A percentile compares a stretch with the other conserved stretches of the same genome.
These are phyloP conservation scores for Mucor saturninus DNA, from an alignment of 371 early-diverging fungal genomes.

Conservation along the genomic window DNA sequence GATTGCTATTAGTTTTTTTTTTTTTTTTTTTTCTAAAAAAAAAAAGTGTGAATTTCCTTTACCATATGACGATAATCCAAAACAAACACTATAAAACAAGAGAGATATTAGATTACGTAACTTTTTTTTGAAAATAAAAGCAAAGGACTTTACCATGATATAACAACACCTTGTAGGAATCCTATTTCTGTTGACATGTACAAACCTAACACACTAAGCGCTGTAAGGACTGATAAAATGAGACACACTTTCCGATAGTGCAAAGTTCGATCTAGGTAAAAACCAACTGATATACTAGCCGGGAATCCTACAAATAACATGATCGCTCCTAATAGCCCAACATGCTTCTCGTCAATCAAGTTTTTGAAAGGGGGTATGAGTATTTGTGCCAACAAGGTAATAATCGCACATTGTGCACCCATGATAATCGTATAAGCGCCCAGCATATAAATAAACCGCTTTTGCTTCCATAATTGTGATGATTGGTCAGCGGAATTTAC, in stretches of 20 bases:
- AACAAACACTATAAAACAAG: slow-evolving; percentile 31
- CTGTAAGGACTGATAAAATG: slow-evolving; percentile 29
- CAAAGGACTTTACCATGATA: slow-evolving; percentile 2
- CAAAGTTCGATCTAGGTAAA: slow-evolving; percentile 48
- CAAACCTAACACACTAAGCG: slow-evolving; percentile 34
- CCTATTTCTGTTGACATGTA: slow-evolving; percentile 32
- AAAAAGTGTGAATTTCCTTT: slow-evolving; percentile 1
- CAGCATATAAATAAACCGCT: slow-evolving; percentile 38
- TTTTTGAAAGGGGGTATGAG: slow-evolving; percentile 47
- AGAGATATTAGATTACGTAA: slow-evolving; percentile 24
- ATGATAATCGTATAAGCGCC: slow-evolving; percentile 48
- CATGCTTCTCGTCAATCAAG: slow-evolving; percentile 35
- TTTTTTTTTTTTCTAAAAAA: background rate
- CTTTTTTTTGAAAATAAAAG: slow-evolving; percentile 12
- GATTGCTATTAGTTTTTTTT: background rate
- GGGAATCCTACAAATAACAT: slow-evolving; percentile 51
- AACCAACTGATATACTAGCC: slow-evolving; percentile 47
- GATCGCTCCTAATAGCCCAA: slow-evolving; percentile 48
- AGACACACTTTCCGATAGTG: slow-evolving; percentile 41
- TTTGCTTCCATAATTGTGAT: slow-evolving; percentile 27
- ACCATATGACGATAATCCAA: slow-evolving; percentile 57
- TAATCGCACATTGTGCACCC: slow-evolving; percentile 57
- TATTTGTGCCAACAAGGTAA: slow-evolving; percentile 55
- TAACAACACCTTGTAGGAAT: slow-evolving; percentile 32
- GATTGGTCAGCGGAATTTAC: slow-evolving; percentile 31